A percentile compares a stretch with the other conserved stretches of the same genome.
These are phyloP conservation scores for Amanita rubescens DNA, from an alignment of 768 basidiomycete species.

Conservation along the genomic window DNA sequence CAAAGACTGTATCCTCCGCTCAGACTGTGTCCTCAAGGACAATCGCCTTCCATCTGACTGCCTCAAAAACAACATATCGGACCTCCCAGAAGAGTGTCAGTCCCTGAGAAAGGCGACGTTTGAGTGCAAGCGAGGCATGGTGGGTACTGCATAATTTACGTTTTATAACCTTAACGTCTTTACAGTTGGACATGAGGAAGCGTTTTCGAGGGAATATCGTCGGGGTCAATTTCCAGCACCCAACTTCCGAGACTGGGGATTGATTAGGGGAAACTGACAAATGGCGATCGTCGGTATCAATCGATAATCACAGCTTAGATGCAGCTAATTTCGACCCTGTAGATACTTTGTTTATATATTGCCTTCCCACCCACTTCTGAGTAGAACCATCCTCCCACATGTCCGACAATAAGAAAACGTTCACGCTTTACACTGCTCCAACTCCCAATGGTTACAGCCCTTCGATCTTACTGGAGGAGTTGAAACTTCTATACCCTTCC, in stretches of 20 bases:
- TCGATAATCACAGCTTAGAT: neutral
- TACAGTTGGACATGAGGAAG: conserved; percentile 78
- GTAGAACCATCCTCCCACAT: neutral
- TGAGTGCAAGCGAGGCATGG: conserved; percentile 90
- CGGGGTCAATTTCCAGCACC: conserved; percentile 43
- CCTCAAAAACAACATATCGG: conserved; percentile 62
- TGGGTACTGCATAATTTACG: conserved; percentile 26
- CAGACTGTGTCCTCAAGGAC: conserved; percentile 82
- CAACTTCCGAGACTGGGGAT: conserved; percentile 17
- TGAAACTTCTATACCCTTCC: conserved; percentile 38
- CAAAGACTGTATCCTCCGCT: conserved; percentile 76
- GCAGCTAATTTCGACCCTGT: neutral
- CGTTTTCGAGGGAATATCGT: conserved; percentile 70
- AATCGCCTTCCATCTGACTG: conserved; percentile 80
- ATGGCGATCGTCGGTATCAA: neutral
- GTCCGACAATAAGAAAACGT: conserved; percentile 14
- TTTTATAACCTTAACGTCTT: neutral
- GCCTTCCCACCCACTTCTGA: too few species aligned
- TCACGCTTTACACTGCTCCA: conserved; percentile 29
- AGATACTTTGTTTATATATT: neutral
- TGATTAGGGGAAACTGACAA: neutral
- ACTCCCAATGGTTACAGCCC: conserved; percentile 46
- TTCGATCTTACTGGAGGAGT: conserved; percentile 19
- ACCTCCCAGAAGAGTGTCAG: conserved; percentile 77
- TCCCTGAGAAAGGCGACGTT: conserved; percentile 75